phyloP scores from a whole-genome alignment of 1,284 basidiomycete genomes.

The Schizophyllum commune region DNA sequence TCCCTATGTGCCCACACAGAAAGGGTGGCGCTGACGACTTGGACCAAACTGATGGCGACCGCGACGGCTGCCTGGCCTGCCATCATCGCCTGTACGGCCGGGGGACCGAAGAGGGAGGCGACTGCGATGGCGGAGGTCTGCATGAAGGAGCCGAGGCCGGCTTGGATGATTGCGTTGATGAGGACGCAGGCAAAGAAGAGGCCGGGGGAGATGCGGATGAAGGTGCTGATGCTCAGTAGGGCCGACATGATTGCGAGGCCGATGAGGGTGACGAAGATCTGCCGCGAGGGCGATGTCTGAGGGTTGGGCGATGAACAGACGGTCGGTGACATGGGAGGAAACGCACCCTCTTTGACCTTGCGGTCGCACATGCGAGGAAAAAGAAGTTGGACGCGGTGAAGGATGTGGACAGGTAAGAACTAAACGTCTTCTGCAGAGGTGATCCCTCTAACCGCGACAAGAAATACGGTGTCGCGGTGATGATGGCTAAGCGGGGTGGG shows the following conservation, averaged over 20 bases:
- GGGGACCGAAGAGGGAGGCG: constrained; percentile 64
- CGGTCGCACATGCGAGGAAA: constrained; percentile 65
- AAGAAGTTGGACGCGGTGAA: constrained; percentile 59
- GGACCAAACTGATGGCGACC: constrained; percentile 63
- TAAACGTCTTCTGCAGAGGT: constrained; percentile 49
- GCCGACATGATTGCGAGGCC: constrained; percentile 42
- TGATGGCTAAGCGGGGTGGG: constrained; percentile 42
- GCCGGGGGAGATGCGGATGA: constrained; percentile 40
- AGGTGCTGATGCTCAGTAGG: constrained; percentile 55
- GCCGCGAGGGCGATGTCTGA: constrained; percentile 38
- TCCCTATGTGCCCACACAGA: constrained; percentile 38
- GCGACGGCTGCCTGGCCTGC: constrained; percentile 74
- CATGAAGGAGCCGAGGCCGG: constrained; percentile 56
- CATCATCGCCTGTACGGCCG: constrained; percentile 62
- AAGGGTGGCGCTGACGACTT: constrained; percentile 55
- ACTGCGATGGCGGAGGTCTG: constrained; percentile 63
- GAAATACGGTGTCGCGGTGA: constrained; percentile 73
- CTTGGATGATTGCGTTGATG: constrained; percentile 46
- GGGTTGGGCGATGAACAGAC: constrained; percentile 4
- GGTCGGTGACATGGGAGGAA: not conserved
- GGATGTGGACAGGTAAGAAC: constrained; percentile 60
- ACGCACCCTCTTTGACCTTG: constrained; percentile 56
- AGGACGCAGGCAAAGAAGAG: constrained; percentile 60
- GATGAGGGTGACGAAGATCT: constrained; percentile 37
- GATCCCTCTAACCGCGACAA: constrained; percentile 53